Evolutionary conservation across 1,139 yeast species (phyloP).

Genomic region (Kluyveromyces sp.): DNA sequence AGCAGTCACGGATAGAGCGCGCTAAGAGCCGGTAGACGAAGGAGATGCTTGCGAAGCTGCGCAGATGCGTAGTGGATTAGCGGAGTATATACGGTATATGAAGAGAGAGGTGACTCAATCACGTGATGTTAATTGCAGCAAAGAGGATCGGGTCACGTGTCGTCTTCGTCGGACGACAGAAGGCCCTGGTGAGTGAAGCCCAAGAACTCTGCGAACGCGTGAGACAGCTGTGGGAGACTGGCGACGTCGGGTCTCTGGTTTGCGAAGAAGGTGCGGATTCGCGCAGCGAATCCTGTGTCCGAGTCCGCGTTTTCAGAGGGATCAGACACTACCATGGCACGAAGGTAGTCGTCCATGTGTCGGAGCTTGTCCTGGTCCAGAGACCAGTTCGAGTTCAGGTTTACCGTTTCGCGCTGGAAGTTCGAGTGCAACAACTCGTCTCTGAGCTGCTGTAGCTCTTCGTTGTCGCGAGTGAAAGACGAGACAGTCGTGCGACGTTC

Average conservation of each 20-base stretch:
- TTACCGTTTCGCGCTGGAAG: constrained; percentile 16
- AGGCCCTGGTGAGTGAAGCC: constrained; percentile 12
- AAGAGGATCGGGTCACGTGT: neutral
- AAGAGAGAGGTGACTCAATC: too few relatives aligned
- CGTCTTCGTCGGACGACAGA: constrained; percentile 13
- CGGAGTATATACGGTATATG: too few relatives aligned
- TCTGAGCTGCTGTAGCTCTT: constrained; percentile 12
- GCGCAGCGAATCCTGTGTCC: constrained; percentile 1
- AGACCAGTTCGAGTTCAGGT: constrained; percentile 2
- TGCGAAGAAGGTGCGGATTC: constrained; percentile 2
- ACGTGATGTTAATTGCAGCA: too few relatives aligned
- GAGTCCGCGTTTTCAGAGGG: constrained; percentile 3
- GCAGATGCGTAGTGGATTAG: too few relatives aligned
- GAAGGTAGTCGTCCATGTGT: constrained; percentile 5
- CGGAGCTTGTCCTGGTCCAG: constrained; percentile 4
- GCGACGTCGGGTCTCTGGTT: constrained; percentile 3
- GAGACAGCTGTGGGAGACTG: constrained; percentile 8
- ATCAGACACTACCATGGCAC: constrained; percentile 5
- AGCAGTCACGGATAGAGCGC: too few relatives aligned
- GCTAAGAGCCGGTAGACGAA: too few relatives aligned
- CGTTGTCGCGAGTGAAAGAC: constrained; percentile 11
- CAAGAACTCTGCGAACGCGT: constrained; percentile 11
- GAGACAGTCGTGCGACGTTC: constrained; percentile 11
- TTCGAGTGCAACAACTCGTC: constrained; percentile 17
- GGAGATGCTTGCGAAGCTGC: too few relatives aligned